Conservation (phyloP, 2,329 filamentous ascomycete species). For the Exophiala calicioides region DNA sequence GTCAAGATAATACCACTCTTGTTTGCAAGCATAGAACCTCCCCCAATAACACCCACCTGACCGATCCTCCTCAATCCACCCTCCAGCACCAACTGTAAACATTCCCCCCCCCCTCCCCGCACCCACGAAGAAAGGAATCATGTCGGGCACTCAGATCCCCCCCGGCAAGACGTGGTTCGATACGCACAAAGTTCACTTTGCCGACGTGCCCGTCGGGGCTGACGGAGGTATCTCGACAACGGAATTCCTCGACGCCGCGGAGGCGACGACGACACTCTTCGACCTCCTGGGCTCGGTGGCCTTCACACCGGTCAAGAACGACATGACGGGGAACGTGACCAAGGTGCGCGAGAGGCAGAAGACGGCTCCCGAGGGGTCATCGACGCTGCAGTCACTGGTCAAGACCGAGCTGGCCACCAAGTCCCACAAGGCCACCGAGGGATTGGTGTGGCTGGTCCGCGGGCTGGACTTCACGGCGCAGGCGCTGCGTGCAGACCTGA, state of each 20-base stretch:
- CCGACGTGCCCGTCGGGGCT: not conserved
- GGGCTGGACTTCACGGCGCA: slow-evolving; percentile 92
- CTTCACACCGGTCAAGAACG: slow-evolving; percentile 86
- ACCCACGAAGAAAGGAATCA: too few relatives aligned
- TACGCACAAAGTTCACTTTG: not conserved
- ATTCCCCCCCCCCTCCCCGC: not conserved
- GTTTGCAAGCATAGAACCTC: too few relatives aligned
- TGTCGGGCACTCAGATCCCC: slow-evolving; percentile 47
- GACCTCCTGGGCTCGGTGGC: slow-evolving; percentile 67
- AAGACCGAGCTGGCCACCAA: slow-evolving; percentile 85
- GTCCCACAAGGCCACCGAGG: slow-evolving; percentile 86
- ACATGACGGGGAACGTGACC: slow-evolving; percentile 91
- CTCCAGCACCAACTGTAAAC: not conserved
- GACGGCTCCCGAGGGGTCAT: slow-evolving; percentile 74
- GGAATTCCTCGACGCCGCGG: slow-evolving; percentile 87
- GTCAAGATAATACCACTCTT: too few relatives aligned
- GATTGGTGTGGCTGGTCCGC: slow-evolving; percentile 87
- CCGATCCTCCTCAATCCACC: not conserved
- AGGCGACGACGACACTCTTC: slow-evolving; percentile 84
- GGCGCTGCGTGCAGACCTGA: slow-evolving; percentile 61
- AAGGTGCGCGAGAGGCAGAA: slow-evolving; percentile 86
- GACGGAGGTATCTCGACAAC: slow-evolving; percentile 77
- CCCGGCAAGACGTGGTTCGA: slow-evolving; percentile 56
- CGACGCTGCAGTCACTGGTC: slow-evolving; percentile 80
- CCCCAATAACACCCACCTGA: not conserved